Base-by-base conservation (phyloP, 768 basidiomycete species). In the Phanerodontia chrysosporium region DNA sequence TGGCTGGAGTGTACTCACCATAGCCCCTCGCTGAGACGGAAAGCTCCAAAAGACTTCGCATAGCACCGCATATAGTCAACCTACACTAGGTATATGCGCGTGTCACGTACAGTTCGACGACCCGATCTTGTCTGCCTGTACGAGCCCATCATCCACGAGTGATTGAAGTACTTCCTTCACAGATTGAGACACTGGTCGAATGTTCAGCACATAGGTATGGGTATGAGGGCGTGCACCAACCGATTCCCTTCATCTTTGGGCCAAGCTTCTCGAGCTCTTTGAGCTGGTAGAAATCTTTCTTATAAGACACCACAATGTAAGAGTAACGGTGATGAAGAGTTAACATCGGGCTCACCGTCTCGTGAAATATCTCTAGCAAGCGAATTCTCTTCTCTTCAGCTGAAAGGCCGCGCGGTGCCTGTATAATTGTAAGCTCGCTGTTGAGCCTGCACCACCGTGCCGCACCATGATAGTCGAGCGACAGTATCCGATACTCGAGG, bases 181-280 rank as follows among this genome's bases (percentile, higher is more conserved):
- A 1, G 88, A 86, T 70, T 96, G 95, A 10, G 89, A 86, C 1
- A 95, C 95, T 93, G 61, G 21, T 55, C n/a, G 46, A 44, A 14
- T 12, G 22, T 22, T 42, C 12, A 16, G 22, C 51, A 1, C 58
- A 27, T 27, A 14, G 8, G 18, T 27, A 24, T 10, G 32, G 30
- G 22, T n/a, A 51, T 49, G 48, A 45, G 28, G 4, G 21, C 25
- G 22, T 8, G 39, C 14, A 51, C 73, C 59, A 72, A 92, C 92
- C 90, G 54, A 97, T 94, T 22, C 94, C 94, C 68, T 95, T 96
- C 76, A 89, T 77, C 72, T 95, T 95, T 16, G 89, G 86, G 0
- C 83, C 90, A 8, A 90, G 77, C 70, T 95, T 96, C 72, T 98
- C 95, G 22, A 97, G 78, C 65, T 98, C 95, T 70, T 96, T 97